These are phyloP conservation scores for Clathrospora elynae DNA, from an alignment of 2,329 filamentous ascomycete species.

Conservation along the genomic window DNA sequence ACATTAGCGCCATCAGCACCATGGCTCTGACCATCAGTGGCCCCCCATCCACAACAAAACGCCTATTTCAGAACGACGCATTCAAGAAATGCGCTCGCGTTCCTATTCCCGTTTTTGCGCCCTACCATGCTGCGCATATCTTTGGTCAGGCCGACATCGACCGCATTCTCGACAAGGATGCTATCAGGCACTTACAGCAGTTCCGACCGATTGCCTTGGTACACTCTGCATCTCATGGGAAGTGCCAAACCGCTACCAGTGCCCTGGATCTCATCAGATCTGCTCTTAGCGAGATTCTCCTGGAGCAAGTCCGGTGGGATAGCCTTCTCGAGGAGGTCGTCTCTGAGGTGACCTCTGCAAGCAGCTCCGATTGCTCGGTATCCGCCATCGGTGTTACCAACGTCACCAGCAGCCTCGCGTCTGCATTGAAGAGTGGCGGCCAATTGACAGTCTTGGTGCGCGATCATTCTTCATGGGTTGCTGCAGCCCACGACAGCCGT, in stretches of 20 bases:
- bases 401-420: slow-evolving; percentile 60
- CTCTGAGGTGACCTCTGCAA: slow-evolving; percentile 52
- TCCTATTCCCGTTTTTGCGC: slow-evolving; percentile 61
- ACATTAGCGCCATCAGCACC: slow-evolving; percentile 63
- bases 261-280: slow-evolving; percentile 53
- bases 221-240: slow-evolving; percentile 55
- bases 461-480: slow-evolving; percentile 54
- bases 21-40: slow-evolving; percentile 66
- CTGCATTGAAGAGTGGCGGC: slow-evolving; percentile 58
- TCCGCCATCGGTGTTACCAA: slow-evolving; percentile 59
- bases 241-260: slow-evolving; percentile 53
- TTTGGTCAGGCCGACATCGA: slow-evolving; percentile 58
- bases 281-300: slow-evolving; percentile 54
- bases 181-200: slow-evolving; percentile 50
- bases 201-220: slow-evolving; percentile 52
- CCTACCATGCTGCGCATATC: slow-evolving; percentile 64
- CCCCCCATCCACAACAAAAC: slow-evolving; percentile 59
- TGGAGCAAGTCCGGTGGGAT: slow-evolving; percentile 57
- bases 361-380: slow-evolving; percentile 52
- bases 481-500: slow-evolving; percentile 32
- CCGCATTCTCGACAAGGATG: slow-evolving; percentile 54
- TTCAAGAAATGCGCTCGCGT: slow-evolving; percentile 58
- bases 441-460: slow-evolving; percentile 51
- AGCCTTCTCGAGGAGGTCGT: slow-evolving; percentile 55
- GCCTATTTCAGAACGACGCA: slow-evolving; percentile 57